Conservation (phyloP, 495 filamentous ascomycete genomes). For the Articulospora tetracladia region DNA sequence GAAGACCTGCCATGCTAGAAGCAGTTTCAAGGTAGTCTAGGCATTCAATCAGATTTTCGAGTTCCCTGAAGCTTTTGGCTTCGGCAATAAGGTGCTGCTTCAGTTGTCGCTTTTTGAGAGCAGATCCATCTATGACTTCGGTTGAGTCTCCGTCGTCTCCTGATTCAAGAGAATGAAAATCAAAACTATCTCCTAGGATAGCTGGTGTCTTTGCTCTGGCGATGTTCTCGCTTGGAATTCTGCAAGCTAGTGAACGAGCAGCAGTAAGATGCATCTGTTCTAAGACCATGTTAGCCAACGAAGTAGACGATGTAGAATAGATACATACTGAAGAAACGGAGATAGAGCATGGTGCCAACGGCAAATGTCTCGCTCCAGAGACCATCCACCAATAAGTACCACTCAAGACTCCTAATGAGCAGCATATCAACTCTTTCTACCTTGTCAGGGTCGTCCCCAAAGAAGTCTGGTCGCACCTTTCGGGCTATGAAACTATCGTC, state of each 20-base stretch:
- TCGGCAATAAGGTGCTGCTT: slow-evolving; percentile 43
- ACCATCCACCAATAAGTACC: slow-evolving; percentile 70
- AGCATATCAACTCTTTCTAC: slow-evolving; percentile 63
- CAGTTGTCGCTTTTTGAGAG: slow-evolving; percentile 30
- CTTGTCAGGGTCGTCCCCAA: slow-evolving; percentile 54
- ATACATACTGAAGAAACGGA: slow-evolving; percentile 65
- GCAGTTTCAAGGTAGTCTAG: slow-evolving; percentile 62
- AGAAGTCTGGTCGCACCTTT: slow-evolving; percentile 56
- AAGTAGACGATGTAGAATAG: not conserved
- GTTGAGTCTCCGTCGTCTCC: slow-evolving; percentile 28
- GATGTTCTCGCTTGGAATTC: slow-evolving; percentile 27
- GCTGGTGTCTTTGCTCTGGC: slow-evolving; percentile 27
- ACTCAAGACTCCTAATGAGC: slow-evolving; percentile 78
- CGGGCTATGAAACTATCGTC: slow-evolving; percentile 26
- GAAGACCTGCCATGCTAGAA: slow-evolving; percentile 33
- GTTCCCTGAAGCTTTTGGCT: slow-evolving; percentile 64
- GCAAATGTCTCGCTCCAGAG: slow-evolving; percentile 69
- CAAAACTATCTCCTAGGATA: slow-evolving; percentile 26
- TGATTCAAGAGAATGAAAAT: slow-evolving; percentile 22
- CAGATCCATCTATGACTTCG: slow-evolving; percentile 27
- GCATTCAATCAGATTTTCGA: slow-evolving; percentile 63
- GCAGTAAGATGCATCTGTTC: slow-evolving; percentile 56
- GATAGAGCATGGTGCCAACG: slow-evolving; percentile 64
- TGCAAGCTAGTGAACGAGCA: slow-evolving; percentile 55
- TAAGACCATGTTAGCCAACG: slow-evolving; percentile 20